Percentiles rank a stretch among this genome's conserved stretches.
phyloP scores from a whole-genome alignment of 2,329 filamentous ascomycete species.

The Mycocentrospora acerina region DNA sequence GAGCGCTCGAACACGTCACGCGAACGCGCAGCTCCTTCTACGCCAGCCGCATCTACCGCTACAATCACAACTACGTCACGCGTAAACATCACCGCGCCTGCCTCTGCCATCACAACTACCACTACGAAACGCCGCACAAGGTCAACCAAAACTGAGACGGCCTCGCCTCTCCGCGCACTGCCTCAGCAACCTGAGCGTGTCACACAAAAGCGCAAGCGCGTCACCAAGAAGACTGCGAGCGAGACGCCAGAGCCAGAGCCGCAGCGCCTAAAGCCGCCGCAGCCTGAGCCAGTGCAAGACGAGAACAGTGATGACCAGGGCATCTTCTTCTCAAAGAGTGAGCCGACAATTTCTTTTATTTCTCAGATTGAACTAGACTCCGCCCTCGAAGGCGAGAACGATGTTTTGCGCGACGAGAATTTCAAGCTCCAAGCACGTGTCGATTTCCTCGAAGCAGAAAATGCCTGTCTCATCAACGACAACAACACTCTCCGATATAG shows the following conservation, averaged over 20 bases:
- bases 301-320: constrained; percentile 18
- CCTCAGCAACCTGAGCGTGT: constrained; percentile 6
- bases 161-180: constrained; percentile 18
- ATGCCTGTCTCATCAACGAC: constrained; percentile 3
- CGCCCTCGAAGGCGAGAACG: constrained; percentile 2
- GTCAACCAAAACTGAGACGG: constrained; percentile 12
- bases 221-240: constrained; percentile 5
- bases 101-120: constrained; percentile 9
- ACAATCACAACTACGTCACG: constrained; percentile 1
- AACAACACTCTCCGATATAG: background rate
- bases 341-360: constrained; percentile 8
- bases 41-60: background rate
- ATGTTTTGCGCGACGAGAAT: constrained; percentile 9
- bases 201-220: constrained; percentile 12
- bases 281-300: constrained; percentile 7
- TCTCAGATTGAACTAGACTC: constrained; percentile 1
- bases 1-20: constrained; percentile 7
- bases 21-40: constrained; percentile 11
- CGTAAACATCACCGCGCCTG: constrained; percentile 1
- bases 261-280: constrained; percentile 2
- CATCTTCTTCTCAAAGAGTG: constrained; percentile 24
- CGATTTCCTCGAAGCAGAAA: constrained; percentile 5
- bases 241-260: constrained; percentile 11
- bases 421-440: constrained; percentile 9
- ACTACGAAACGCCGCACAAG: constrained; percentile 17